A percentile compares a stretch with the other conserved stretches of the same genome.
These are phyloP conservation scores for Salvia miltiorrhiza DNA, from an alignment of 257 asterid species.

Conservation along the genomic window DNA sequence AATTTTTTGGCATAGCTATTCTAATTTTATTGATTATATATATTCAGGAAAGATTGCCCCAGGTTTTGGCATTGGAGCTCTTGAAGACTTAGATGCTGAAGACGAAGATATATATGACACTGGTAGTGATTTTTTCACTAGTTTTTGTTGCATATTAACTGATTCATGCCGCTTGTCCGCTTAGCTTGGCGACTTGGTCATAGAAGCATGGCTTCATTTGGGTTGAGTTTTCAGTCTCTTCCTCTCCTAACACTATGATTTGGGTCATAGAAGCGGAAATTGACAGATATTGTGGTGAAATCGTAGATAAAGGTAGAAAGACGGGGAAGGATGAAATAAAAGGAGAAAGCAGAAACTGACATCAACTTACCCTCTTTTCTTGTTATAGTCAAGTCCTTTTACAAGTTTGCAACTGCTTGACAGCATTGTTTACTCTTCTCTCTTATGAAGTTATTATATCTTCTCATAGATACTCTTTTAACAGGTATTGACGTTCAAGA, in stretches of 20 bases:
- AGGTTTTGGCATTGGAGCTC: slow-evolving; percentile 98
- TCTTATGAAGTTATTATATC: neutral
- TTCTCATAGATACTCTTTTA: slow-evolving; percentile 4
- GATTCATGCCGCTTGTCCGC: slow-evolving; percentile 6
- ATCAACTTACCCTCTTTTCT: neutral
- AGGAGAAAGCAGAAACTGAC: neutral
- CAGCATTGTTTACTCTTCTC: slow-evolving; percentile 1
- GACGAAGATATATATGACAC: slow-evolving; percentile 90
- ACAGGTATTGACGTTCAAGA: slow-evolving; percentile 82
- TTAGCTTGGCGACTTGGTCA: slow-evolving; percentile 10
- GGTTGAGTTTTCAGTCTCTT: neutral
- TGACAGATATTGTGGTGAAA: neutral
- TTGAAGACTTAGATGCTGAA: slow-evolving; percentile 90
- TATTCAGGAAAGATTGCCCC: slow-evolving; percentile 78
- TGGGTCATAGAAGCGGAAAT: neutral
- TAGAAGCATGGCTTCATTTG: neutral
- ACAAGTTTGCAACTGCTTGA: slow-evolving; percentile 13
- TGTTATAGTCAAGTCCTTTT: neutral
- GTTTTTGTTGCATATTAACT: slow-evolving; percentile 10
- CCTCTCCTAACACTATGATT: neutral
- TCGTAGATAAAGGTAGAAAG: no score
- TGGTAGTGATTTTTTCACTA: slow-evolving; percentile 39
- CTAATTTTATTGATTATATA: slow-evolving; percentile 23
- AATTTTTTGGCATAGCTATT: neutral
- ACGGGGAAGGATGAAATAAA: no score